Percentiles rank a stretch among this genome's conserved stretches.
These are phyloP conservation scores for Pseudonectria foliicola DNA, from an alignment of 2,329 filamentous ascomycete species.

Conservation along the genomic window DNA sequence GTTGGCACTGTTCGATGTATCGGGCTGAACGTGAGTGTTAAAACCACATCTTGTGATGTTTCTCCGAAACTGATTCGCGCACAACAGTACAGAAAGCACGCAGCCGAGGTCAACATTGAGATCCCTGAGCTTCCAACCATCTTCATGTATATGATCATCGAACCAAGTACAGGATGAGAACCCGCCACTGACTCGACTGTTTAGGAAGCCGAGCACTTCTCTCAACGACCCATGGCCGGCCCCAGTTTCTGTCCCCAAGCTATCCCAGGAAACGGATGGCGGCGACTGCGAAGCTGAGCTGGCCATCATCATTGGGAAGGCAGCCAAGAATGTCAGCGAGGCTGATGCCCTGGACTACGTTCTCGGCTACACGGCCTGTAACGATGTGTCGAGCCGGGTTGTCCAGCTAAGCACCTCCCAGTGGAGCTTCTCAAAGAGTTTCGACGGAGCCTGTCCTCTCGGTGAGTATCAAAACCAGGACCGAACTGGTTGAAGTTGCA, in stretches of 20 bases:
- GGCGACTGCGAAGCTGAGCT: constrained; percentile 56
- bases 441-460: constrained; percentile 49
- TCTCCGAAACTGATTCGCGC: constrained; percentile 30
- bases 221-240: constrained; percentile 48
- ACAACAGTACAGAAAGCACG: constrained; percentile 28
- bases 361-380: constrained; percentile 56
- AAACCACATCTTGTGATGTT: constrained; percentile 23
- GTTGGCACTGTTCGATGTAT: constrained; percentile 53
- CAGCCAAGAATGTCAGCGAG: constrained; percentile 47
- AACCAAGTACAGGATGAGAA: background rate
- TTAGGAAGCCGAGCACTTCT: constrained; percentile 43
- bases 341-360: constrained; percentile 51
- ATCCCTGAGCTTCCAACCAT: constrained; percentile 49
- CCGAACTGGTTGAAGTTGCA: constrained; percentile 16
- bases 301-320: constrained; percentile 46
- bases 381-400: constrained; percentile 48
- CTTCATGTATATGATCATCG: constrained; percentile 35
- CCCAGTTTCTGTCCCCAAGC: constrained; percentile 44
- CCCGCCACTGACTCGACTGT: background rate
- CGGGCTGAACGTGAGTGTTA: constrained; percentile 44
- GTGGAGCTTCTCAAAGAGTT: constrained; percentile 47
- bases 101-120: constrained; percentile 42
- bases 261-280: constrained; percentile 40
- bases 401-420: constrained; percentile 21
- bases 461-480: constrained; percentile 6